Evolutionary conservation across 768 basidiomycete species (phyloP).

Genomic region (Tremella yokohamensis): DNA sequence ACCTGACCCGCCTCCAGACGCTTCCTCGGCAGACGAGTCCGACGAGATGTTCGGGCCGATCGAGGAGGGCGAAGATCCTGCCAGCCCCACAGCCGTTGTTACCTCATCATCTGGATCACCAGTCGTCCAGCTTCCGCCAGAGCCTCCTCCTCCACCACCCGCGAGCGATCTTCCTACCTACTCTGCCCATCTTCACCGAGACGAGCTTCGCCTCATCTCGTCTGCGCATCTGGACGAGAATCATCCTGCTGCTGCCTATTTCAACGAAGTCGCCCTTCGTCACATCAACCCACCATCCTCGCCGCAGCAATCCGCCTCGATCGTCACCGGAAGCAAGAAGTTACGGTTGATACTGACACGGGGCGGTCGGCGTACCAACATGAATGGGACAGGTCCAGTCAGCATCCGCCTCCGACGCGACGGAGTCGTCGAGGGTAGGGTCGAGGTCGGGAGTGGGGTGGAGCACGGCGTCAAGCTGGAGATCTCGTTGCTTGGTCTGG

Average conservation of each 20-base stretch:
- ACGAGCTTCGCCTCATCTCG: conserved; percentile 42
- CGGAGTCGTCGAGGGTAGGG: conserved; percentile 32
- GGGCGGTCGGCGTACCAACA: conserved; percentile 28
- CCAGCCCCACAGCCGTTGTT: neutral
- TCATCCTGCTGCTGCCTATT: conserved; percentile 40
- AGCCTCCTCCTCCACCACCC: neutral
- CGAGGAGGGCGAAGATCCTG: too few species aligned
- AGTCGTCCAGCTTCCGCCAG: neutral
- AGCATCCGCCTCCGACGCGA: conserved; percentile 26
- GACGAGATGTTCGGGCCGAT: too few species aligned
- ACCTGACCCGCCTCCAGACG: neutral
- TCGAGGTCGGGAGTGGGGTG: conserved; percentile 36
- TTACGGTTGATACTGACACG: conserved; percentile 24
- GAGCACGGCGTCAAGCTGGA: conserved; percentile 36
- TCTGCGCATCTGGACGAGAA: conserved; percentile 38
- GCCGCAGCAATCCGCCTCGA: conserved; percentile 10
- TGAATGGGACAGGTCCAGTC: conserved; percentile 35
- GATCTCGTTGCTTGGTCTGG: conserved; percentile 33
- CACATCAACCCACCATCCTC: conserved; percentile 9
- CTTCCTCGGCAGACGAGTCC: neutral
- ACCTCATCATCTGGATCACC: conserved; percentile 1
- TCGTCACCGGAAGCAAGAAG: conserved; percentile 34
- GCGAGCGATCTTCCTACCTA: conserved; percentile 28
- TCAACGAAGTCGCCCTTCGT: conserved; percentile 23
- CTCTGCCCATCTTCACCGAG: conserved; percentile 28